Percentiles rank a stretch among this genome's conserved stretches.
Conservation (phyloP, 2,329 filamentous ascomycete species). For the Pleomassaria siparia region DNA sequence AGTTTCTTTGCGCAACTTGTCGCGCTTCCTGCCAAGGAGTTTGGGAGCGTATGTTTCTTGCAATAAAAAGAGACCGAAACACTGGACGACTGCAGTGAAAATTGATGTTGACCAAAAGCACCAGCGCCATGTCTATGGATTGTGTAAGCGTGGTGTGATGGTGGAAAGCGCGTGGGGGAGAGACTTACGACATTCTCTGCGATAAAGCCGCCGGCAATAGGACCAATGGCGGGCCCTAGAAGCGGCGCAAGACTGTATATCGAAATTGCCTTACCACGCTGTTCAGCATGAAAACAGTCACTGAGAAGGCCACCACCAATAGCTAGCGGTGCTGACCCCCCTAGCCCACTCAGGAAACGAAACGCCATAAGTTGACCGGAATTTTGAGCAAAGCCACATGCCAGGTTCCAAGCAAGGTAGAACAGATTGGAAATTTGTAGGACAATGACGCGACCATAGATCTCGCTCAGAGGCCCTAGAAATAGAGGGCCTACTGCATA, state of each 20-base stretch:
- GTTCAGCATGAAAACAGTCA: conserved; percentile 62
- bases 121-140: conserved; percentile 53
- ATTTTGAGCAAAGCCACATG: conserved; percentile 42
- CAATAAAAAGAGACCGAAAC: conserved; percentile 62
- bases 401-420: conserved; percentile 43
- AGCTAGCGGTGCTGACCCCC: conserved; percentile 41
- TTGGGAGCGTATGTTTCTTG: conserved; percentile 68
- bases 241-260: conserved; percentile 66
- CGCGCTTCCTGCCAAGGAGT: conserved; percentile 61
- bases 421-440: conserved; percentile 43
- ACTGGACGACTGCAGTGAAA: conserved; percentile 61
- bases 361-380: conserved; percentile 39
- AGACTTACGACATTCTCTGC: conserved; percentile 51
- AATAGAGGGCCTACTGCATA: conserved; percentile 45
- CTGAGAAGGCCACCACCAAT: conserved; percentile 45
- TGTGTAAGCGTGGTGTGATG: background rate
- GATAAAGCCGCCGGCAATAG: conserved; percentile 67
- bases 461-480: conserved; percentile 41
- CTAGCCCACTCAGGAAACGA: conserved; percentile 41
- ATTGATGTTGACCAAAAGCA: conserved; percentile 70
- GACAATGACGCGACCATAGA: conserved; percentile 42
- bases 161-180: background rate
- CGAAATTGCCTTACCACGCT: conserved; percentile 63
- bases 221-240: conserved; percentile 66
- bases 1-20: conserved; percentile 59